Percentiles rank a stretch among this genome's conserved stretches.
These are phyloP conservation scores for Voacanga thouarsii DNA, from an alignment of 257 asterid genomes.

Conservation along the genomic window DNA sequence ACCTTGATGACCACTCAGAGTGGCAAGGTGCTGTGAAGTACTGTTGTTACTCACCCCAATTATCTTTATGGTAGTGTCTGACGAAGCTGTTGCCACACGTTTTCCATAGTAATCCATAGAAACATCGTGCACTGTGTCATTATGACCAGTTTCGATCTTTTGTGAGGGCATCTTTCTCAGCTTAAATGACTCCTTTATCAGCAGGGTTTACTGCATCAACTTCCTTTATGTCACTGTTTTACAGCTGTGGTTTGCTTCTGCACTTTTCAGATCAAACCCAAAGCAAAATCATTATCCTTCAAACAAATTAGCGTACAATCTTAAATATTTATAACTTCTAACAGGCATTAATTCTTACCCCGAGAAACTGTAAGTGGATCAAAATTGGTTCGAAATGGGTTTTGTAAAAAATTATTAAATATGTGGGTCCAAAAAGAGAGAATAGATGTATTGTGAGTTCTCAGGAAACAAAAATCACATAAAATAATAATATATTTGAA, in stretches of 20 bases:
- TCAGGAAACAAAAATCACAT: too few relatives aligned
- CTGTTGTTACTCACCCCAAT: constrained; percentile 65
- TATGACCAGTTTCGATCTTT: constrained; percentile 95
- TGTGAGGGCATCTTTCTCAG: constrained; percentile 61
- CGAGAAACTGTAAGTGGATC: too few relatives aligned
- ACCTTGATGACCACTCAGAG: constrained; percentile 78
- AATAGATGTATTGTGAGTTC: too few relatives aligned
- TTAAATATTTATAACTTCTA: not conserved
- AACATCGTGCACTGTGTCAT: constrained; percentile 78
- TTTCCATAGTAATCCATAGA: constrained; percentile 94
- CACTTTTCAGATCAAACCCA: constrained; percentile 2
- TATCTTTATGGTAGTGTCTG: constrained; percentile 77
- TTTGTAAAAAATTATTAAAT: too few relatives aligned
- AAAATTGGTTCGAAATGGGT: too few relatives aligned
- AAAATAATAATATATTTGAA: too few relatives aligned
- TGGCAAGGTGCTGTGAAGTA: constrained; percentile 76
- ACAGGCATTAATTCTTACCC: not conserved
- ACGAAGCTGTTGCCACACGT: constrained; percentile 88
- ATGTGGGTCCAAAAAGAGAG: too few relatives aligned
- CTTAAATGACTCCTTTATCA: constrained; percentile 17
- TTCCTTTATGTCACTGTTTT: constrained; percentile 1
- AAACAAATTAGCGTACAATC: not conserved
- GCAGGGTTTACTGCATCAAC: not conserved
- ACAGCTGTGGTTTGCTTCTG: constrained; percentile 5
- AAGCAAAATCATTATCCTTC: not conserved